Conservation (phyloP, 2,329 filamentous ascomycete species). For the Fusarium chlamydosporum region DNA sequence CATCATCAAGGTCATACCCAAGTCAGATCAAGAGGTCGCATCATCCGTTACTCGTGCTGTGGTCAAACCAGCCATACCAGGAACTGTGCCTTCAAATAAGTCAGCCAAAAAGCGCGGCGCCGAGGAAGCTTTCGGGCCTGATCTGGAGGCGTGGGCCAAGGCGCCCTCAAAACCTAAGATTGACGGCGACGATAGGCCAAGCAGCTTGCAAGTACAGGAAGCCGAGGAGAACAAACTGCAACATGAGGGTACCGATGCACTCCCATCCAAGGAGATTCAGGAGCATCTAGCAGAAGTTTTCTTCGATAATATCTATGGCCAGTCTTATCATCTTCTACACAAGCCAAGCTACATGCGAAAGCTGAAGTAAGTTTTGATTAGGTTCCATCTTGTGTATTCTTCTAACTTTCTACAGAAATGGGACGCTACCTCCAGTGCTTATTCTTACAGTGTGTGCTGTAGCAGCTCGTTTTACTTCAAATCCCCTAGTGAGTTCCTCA, state of each 20-base stretch:
- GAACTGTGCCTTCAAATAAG: slow-evolving; percentile 62
- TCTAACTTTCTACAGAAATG: slow-evolving; percentile 52
- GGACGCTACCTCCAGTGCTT: slow-evolving; percentile 86
- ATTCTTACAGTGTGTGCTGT: slow-evolving; percentile 95
- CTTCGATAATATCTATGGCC: slow-evolving; percentile 95
- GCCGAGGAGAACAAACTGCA: slow-evolving; percentile 82
- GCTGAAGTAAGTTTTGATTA: slow-evolving; percentile 69
- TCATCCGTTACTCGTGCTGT: slow-evolving; percentile 80
- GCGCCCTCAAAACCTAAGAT: slow-evolving; percentile 66
- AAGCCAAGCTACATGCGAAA: slow-evolving; percentile 98
- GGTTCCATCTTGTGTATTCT: background rate
- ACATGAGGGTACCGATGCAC: slow-evolving; percentile 83
- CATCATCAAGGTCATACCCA: slow-evolving; percentile 95
- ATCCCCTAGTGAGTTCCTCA: slow-evolving; percentile 81
- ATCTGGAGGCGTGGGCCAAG: slow-evolving; percentile 85
- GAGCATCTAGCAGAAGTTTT: slow-evolving; percentile 95
- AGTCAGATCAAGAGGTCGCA: slow-evolving; percentile 79
- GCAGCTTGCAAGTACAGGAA: slow-evolving; percentile 71
- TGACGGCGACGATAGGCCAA: slow-evolving; percentile 61
- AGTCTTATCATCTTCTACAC: slow-evolving; percentile 93
- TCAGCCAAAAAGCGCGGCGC: slow-evolving; percentile 84
- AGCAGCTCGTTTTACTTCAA: slow-evolving; percentile 93
- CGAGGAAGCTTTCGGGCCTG: slow-evolving; percentile 88
- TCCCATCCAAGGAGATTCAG: slow-evolving; percentile 89
- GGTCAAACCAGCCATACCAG: slow-evolving; percentile 82